A percentile compares a stretch with the other conserved stretches of the same genome.
Evolutionary conservation across 1,139 yeast genomes (phyloP).

Genomic region (Suhomyces anneliseae): DNA sequence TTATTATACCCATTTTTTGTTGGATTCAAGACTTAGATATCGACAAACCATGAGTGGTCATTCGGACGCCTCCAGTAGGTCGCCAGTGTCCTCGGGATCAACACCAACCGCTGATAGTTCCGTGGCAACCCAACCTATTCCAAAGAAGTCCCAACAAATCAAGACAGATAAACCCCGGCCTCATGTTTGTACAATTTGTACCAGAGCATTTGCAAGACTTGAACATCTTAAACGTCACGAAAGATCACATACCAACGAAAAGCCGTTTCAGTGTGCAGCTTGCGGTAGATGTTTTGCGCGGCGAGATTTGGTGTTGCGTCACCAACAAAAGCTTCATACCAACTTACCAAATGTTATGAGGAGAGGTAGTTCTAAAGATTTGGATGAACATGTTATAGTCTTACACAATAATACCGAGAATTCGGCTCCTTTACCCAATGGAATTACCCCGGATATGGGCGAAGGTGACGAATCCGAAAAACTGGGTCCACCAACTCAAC

Average conservation of each 20-base stretch:
- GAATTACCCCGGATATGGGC: slow-evolving; percentile 9
- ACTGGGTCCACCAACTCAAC: slow-evolving; percentile 10
- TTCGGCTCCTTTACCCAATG: slow-evolving; percentile 43
- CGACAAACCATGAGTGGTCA: slow-evolving; percentile 5
- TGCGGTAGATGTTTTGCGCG: slow-evolving; percentile 53
- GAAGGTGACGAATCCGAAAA: slow-evolving; percentile 6
- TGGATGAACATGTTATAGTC: slow-evolving; percentile 42
- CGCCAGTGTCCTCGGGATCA: slow-evolving; percentile 7
- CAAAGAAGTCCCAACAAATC: slow-evolving; percentile 78
- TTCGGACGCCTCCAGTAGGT: slow-evolving; percentile 5
- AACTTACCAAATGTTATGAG: slow-evolving; percentile 20
- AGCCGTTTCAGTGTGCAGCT: slow-evolving; percentile 47
- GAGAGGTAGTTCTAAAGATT: slow-evolving; percentile 18
- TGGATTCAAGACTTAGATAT: neutral
- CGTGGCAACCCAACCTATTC: slow-evolving; percentile 64
- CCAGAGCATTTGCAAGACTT: slow-evolving; percentile 34
- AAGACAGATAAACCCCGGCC: slow-evolving; percentile 60
- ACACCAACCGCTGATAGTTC: slow-evolving; percentile 8
- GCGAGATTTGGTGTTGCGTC: slow-evolving; percentile 48
- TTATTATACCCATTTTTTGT: neutral
- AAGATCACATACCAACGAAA: slow-evolving; percentile 35
- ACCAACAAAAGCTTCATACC: slow-evolving; percentile 42
- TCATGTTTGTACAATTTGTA: slow-evolving; percentile 31
- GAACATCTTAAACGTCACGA: slow-evolving; percentile 36
- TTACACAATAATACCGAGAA: slow-evolving; percentile 45